phyloP scores from a whole-genome alignment of 2,329 filamentous ascomycete species.

The Xylaria sp. region DNA sequence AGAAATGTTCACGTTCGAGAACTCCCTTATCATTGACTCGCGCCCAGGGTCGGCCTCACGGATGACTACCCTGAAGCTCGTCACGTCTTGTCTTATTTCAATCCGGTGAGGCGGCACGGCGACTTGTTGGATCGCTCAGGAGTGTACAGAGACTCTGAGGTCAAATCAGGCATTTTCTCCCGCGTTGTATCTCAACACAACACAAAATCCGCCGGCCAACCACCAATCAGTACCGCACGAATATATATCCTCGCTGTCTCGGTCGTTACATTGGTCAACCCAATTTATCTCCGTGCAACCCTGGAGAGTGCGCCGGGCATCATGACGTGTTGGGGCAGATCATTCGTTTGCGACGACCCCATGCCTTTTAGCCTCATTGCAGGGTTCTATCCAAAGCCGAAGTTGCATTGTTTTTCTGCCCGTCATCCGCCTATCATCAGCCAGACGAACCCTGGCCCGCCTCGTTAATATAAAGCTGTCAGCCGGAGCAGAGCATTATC shows the following conservation, averaged over 20 bases:
- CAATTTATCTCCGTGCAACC: constrained; percentile 18
- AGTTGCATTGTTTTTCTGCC: constrained; percentile 23
- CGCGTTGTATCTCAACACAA: constrained; percentile 16
- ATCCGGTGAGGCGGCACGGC: too few species aligned
- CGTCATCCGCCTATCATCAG: constrained; percentile 10
- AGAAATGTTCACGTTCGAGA: too few species aligned
- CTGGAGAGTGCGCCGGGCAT: not conserved
- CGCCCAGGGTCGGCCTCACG: constrained; percentile 11
- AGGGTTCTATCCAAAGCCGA: constrained; percentile 18
- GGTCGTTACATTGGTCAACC: constrained; percentile 19
- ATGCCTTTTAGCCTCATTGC: constrained; percentile 18
- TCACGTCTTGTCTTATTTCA: constrained; percentile 13
- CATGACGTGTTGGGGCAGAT: constrained; percentile 22
- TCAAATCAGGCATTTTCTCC: constrained; percentile 12
- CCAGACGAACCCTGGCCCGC: constrained; percentile 25
- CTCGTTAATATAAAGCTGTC: constrained; percentile 21
- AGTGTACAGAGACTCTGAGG: constrained; percentile 18
- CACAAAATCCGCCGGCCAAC: constrained; percentile 22
- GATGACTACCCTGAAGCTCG: constrained; percentile 20
- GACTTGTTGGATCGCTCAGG: constrained; percentile 13
- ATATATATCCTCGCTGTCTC: constrained; percentile 18
- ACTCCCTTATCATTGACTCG: too few species aligned
- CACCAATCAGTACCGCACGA: constrained; percentile 22
- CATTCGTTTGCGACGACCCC: constrained; percentile 19
- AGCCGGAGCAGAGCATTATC: constrained; percentile 20